These are phyloP conservation scores for Pythium brachiatum DNA, from an alignment of 352 stramenopile species.

Conservation along the genomic window DNA sequence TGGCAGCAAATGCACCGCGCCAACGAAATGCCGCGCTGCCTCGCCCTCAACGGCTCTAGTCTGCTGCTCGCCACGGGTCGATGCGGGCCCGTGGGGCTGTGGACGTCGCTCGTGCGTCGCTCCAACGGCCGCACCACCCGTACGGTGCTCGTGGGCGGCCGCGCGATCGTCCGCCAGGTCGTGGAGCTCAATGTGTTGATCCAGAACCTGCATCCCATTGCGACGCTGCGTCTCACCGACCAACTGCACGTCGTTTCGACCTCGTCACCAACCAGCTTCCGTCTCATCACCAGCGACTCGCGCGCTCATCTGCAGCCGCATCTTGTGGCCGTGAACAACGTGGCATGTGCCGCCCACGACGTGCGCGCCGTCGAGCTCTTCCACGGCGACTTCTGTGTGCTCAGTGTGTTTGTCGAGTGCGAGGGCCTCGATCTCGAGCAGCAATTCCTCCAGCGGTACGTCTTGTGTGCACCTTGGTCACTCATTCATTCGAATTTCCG, in stretches of 20 bases:
- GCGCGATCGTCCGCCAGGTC: constrained; percentile 49
- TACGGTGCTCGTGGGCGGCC: constrained; percentile 42
- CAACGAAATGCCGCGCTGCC: constrained; percentile 40
- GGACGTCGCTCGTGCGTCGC: constrained; percentile 42
- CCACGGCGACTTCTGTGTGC: constrained; percentile 44
- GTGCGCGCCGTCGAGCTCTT: constrained; percentile 31
- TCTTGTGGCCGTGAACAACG: constrained; percentile 36
- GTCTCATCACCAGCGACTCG: constrained; percentile 35
- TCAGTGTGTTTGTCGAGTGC: constrained; percentile 55
- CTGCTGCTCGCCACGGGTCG: constrained; percentile 37
- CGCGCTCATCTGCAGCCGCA: constrained; percentile 43
- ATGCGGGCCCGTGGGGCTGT: constrained; percentile 27
- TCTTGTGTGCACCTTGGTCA: not conserved
- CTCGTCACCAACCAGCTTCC: constrained; percentile 22
- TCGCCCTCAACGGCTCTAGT: constrained; percentile 21
- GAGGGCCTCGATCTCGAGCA: constrained; percentile 48
- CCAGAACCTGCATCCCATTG: constrained; percentile 36
- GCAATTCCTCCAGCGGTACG: constrained; percentile 52
- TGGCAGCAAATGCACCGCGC: constrained; percentile 37
- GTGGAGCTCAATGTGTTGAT: constrained; percentile 56
- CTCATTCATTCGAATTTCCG: not conserved
- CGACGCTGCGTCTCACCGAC: constrained; percentile 34
- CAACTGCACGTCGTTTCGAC: constrained; percentile 24
- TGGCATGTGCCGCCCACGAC: constrained; percentile 23
- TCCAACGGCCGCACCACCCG: constrained; percentile 60